Percentiles rank a stretch among this genome's conserved stretches.
These are phyloP conservation scores for Geotrichum restrictum DNA, from an alignment of 1,139 yeast genomes.

Conservation along the genomic window DNA sequence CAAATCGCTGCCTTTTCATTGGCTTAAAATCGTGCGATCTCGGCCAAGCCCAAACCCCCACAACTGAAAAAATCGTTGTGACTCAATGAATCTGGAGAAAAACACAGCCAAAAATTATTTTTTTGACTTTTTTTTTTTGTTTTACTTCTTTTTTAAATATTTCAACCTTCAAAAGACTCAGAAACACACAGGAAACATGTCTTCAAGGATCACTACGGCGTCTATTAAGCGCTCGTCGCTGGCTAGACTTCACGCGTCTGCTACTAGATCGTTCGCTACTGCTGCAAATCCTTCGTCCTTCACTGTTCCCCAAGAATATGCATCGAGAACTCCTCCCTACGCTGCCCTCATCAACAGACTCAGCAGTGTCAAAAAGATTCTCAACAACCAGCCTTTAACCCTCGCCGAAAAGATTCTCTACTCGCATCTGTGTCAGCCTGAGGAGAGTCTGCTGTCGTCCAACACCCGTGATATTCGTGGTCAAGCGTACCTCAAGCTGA, in stretches of 20 bases:
- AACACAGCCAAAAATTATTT: neutral
- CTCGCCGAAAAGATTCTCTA: slow-evolving; percentile 93
- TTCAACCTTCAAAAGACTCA: too few relatives aligned
- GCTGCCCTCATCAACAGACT: slow-evolving; percentile 65
- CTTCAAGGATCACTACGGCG: slow-evolving; percentile 4
- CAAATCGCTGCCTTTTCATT: neutral
- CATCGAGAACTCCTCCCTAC: slow-evolving; percentile 82
- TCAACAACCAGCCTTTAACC: slow-evolving; percentile 74
- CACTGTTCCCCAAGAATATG: slow-evolving; percentile 58
- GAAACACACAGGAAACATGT: too few relatives aligned
- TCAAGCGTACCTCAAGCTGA: slow-evolving; percentile 88
- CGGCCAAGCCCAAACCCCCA: too few relatives aligned
- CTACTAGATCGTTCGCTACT: slow-evolving; percentile 2
- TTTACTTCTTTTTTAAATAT: too few relatives aligned
- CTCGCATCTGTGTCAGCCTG: slow-evolving; percentile 95
- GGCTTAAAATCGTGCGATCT: neutral
- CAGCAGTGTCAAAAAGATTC: slow-evolving; percentile 55
- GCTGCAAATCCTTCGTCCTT: slow-evolving; percentile 19
- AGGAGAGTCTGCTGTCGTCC: slow-evolving; percentile 55
- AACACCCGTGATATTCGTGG: slow-evolving; percentile 81
- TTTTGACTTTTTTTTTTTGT: too few relatives aligned
- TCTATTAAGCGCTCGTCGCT: slow-evolving; percentile 6
- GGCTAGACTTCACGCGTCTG: neutral
- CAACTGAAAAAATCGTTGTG: neutral
- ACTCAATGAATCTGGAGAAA: neutral